Percentiles rank a stretch among this genome's conserved stretches.
Evolutionary conservation across 2,329 filamentous ascomycete genomes (phyloP).

Genomic region (Xylaria sp.): DNA sequence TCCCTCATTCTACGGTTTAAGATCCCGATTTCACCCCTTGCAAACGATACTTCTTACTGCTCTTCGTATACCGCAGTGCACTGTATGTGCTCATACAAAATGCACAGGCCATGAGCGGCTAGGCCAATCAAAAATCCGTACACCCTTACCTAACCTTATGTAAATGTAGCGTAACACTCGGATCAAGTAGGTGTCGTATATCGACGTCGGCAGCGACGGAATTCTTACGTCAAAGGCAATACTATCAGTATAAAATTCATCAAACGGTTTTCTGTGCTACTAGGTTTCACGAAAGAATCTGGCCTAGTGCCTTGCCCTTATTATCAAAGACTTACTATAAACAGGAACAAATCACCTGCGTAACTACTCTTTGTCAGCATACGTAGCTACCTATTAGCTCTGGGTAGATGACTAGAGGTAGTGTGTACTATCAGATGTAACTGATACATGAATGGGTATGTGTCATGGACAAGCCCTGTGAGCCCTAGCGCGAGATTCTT

Average conservation of each 20-base stretch:
- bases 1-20: too few relatives aligned
- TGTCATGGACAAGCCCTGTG: conserved; percentile 1
- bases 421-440: neutral
- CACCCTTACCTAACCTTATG: neutral
- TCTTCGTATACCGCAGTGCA: neutral
- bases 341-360: neutral
- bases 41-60: too few relatives aligned
- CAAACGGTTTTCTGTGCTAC: neutral
- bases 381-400: neutral
- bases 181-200: neutral
- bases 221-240: neutral
- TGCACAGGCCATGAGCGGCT: conserved; percentile 42
- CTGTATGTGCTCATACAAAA: neutral
- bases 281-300: neutral
- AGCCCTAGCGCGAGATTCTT: conserved; percentile 14
- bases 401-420: neutral
- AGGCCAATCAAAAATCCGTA: conserved; percentile 18
- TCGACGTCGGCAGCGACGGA: neutral
- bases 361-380: conserved; percentile 1
- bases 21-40: too few relatives aligned
- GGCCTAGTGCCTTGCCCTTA: neutral
- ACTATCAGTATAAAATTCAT: neutral
- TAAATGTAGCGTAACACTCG: conserved; percentile 1
- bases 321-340: conserved; percentile 6
- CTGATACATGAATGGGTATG: neutral